Conservation (phyloP, 2,329 filamentous ascomycete species). For the Aspergillus sp. region DNA sequence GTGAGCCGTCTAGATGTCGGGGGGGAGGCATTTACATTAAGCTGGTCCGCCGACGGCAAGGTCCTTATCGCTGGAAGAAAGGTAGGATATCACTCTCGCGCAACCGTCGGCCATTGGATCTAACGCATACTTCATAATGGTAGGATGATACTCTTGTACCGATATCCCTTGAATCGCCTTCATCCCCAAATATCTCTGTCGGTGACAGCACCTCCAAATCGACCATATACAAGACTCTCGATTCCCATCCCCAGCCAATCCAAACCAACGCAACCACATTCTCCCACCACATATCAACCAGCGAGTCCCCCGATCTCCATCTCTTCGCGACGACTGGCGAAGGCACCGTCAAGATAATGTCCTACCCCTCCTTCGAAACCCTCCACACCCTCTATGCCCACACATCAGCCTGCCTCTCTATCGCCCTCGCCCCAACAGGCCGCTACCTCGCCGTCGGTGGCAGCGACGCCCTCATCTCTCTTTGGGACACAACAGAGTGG, state of each 20-base stretch:
- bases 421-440: conserved; percentile 47
- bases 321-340: conserved; percentile 51
- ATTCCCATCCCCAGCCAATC: conserved; percentile 44
- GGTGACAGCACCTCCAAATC: conserved; percentile 21
- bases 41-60: conserved; percentile 50
- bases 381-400: conserved; percentile 50
- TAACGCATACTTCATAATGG: conserved; percentile 1
- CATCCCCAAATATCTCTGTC: conserved; percentile 32
- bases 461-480: conserved; percentile 50
- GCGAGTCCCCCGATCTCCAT: conserved; percentile 38
- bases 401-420: conserved; percentile 49
- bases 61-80: conserved; percentile 49
- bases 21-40: conserved; percentile 50
- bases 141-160: conserved; percentile 51
- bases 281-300: conserved; percentile 41
- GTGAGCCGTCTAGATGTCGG: conserved; percentile 50
- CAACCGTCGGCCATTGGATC: background rate
- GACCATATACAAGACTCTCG: conserved; percentile 39
- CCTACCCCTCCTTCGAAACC: conserved; percentile 46
- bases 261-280: conserved; percentile 52
- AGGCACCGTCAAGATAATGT: conserved; percentile 49
- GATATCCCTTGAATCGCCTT: conserved; percentile 43
- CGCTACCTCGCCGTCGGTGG: conserved; percentile 51
- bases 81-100: conserved; percentile 29
- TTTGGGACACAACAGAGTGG: conserved; percentile 54